A percentile compares a stretch with the other conserved stretches of the same genome.
phyloP scores from a whole-genome alignment of 768 basidiomycete species.

The Grammothele lineata region DNA sequence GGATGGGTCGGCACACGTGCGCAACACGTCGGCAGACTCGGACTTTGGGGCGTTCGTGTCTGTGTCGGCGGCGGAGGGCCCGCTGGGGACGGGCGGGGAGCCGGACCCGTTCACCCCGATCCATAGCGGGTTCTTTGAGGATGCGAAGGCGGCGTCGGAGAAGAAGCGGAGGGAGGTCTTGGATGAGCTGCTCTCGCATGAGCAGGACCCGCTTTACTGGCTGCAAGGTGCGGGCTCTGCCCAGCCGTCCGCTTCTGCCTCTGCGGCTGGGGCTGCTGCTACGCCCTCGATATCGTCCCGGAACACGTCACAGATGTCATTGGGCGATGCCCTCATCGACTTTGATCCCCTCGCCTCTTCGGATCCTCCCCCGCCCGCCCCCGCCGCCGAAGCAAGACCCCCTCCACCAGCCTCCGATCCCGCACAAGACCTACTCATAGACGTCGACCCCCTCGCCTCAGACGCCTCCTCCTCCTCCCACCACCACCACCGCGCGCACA shows the following conservation, averaged over 20 bases:
- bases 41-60: slow-evolving; percentile 65
- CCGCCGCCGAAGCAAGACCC: no score
- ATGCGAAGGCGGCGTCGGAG: slow-evolving; percentile 51
- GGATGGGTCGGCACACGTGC: slow-evolving; percentile 5
- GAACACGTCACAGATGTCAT: background rate
- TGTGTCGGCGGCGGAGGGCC: slow-evolving; percentile 50
- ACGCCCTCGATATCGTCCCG: no score
- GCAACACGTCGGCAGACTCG: slow-evolving; percentile 30
- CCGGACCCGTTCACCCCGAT: slow-evolving; percentile 14
- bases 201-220: slow-evolving; percentile 72
- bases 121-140: slow-evolving; percentile 47
- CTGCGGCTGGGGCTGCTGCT: no score
- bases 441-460: slow-evolving; percentile 32
- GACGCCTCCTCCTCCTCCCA: background rate
- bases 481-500: slow-evolving; percentile 11
- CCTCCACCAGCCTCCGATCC: no score
- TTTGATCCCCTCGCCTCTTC: slow-evolving; percentile 12
- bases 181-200: slow-evolving; percentile 59
- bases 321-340: slow-evolving; percentile 9
- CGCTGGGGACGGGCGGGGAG: slow-evolving; percentile 26
- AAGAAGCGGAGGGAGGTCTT: slow-evolving; percentile 49
- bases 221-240: slow-evolving; percentile 20
- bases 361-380: no score
- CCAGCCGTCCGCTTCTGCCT: background rate
- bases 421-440: slow-evolving; percentile 18